Conservation (phyloP, 164 flowering plant species). For the Buxus sempervirens region DNA sequence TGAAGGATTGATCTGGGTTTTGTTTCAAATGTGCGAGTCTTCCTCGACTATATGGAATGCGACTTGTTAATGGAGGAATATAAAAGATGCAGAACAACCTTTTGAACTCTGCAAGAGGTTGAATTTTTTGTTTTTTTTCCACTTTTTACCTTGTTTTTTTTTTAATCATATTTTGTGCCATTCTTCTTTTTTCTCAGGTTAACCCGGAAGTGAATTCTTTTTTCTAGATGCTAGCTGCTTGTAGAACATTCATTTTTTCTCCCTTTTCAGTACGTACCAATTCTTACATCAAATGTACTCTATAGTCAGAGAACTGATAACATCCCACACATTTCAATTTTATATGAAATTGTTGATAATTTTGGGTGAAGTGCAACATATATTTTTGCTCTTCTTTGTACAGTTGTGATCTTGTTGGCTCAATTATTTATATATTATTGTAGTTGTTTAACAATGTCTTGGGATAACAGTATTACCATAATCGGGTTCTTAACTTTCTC, state of each 20-base stretch:
- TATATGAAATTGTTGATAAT: not conserved
- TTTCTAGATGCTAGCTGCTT: too few species aligned
- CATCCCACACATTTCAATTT: not conserved
- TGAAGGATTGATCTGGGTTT: slow-evolving; percentile 10
- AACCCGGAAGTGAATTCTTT: not conserved
- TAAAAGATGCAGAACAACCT: not conserved
- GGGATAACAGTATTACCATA: not conserved
- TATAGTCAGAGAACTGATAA: not conserved
- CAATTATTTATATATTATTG: too few species aligned
- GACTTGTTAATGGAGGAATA: slow-evolving; percentile 2
- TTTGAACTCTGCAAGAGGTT: slow-evolving; percentile 11
- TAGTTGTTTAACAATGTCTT: not conserved
- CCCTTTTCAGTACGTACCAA: slow-evolving; percentile 10
- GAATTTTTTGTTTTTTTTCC: not conserved
- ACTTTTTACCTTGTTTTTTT: not conserved
- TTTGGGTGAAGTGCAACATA: not conserved
- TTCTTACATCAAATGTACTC: slow-evolving; percentile 4
- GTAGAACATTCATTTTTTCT: not conserved
- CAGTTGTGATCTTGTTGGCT: not conserved
- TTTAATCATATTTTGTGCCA: too few species aligned
- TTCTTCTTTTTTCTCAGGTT: not conserved
- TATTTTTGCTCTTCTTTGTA: not conserved
- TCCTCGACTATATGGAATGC: slow-evolving; percentile 5
- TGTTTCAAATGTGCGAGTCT: not conserved
- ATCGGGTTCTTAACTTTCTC: too few species aligned